These are phyloP conservation scores for Trichoderma koningii DNA, from an alignment of 2,329 filamentous ascomycete species.

Conservation along the genomic window DNA sequence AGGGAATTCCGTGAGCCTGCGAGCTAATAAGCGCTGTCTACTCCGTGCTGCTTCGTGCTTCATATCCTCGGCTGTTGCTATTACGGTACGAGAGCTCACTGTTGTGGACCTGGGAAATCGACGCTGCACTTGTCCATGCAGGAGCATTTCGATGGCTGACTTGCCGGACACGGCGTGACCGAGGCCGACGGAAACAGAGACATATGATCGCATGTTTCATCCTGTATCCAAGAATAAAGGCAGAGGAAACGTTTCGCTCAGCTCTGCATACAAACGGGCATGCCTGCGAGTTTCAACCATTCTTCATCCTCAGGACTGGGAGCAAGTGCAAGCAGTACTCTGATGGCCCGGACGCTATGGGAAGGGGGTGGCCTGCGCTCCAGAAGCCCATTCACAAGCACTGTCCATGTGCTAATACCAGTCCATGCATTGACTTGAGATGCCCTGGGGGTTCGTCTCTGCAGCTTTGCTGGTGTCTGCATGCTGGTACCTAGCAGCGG, in stretches of 20 bases:
- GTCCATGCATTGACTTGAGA: conserved; percentile 13
- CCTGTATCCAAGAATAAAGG: conserved; percentile 2
- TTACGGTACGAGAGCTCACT: background rate
- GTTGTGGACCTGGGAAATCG: conserved; percentile 18
- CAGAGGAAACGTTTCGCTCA: conserved; percentile 25
- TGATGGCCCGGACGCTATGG: background rate
- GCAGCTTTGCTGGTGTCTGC: conserved; percentile 17
- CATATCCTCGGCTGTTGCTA: conserved; percentile 19
- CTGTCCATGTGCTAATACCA: conserved; percentile 19
- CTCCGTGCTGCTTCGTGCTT: conserved; percentile 25
- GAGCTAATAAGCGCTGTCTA: background rate
- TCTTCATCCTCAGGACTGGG: conserved; percentile 12
- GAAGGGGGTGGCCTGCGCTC: conserved; percentile 12
- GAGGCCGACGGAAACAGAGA: conserved; percentile 17
- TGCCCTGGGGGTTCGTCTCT: conserved; percentile 17
- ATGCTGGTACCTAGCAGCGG: conserved; percentile 9
- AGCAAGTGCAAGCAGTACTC: background rate
- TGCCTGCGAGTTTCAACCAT: conserved; percentile 17
- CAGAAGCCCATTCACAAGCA: conserved; percentile 18
- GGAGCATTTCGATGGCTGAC: background rate
- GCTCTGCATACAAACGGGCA: conserved; percentile 3
- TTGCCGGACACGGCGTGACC: conserved; percentile 25
- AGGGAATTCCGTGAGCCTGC: conserved; percentile 2
- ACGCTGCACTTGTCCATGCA: background rate
- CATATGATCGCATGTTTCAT: conserved; percentile 24